These are phyloP conservation scores for Cronartium quercuum DNA, from an alignment of 1,284 basidiomycete genomes.

Conservation along the genomic window DNA sequence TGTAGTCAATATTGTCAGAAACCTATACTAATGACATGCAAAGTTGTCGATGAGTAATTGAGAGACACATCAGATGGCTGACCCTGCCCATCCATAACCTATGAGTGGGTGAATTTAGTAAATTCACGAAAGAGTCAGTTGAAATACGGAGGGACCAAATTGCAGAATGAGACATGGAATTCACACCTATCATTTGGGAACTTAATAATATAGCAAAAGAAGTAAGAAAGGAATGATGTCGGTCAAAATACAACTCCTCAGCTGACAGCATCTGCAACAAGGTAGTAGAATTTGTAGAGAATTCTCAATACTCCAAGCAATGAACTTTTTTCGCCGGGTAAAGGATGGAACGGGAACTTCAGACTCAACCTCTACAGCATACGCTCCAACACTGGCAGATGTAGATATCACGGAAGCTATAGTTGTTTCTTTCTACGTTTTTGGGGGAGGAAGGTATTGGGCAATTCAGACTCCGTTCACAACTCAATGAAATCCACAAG, in stretches of 20 bases:
- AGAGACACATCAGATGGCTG: too few relatives aligned
- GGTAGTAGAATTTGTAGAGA: too few relatives aligned
- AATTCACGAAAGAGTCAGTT: too few relatives aligned
- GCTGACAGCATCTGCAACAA: slow-evolving; percentile 10
- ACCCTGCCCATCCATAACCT: slow-evolving; percentile 25
- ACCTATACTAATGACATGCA: background rate
- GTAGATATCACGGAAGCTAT: slow-evolving; percentile 13
- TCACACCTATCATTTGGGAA: background rate
- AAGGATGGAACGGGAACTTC: background rate
- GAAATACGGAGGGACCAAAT: too few relatives aligned
- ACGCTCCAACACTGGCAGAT: slow-evolving; percentile 29
- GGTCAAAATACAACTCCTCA: slow-evolving; percentile 33
- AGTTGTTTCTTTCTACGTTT: slow-evolving; percentile 25
- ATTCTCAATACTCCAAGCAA: too few relatives aligned
- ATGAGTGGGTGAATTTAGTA: background rate
- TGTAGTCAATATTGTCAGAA: background rate
- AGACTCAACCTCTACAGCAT: slow-evolving; percentile 12
- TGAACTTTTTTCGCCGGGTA: background rate
- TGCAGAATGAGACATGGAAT: too few relatives aligned
- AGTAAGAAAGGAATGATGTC: background rate
- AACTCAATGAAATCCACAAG: background rate
- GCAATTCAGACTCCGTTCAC: too few relatives aligned
- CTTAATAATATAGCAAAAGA: slow-evolving; percentile 20
- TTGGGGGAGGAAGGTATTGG: background rate
- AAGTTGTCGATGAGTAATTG: background rate